phyloP scores from a whole-genome alignment of 306 rosid genomes.

The Dryas alaskensis region DNA sequence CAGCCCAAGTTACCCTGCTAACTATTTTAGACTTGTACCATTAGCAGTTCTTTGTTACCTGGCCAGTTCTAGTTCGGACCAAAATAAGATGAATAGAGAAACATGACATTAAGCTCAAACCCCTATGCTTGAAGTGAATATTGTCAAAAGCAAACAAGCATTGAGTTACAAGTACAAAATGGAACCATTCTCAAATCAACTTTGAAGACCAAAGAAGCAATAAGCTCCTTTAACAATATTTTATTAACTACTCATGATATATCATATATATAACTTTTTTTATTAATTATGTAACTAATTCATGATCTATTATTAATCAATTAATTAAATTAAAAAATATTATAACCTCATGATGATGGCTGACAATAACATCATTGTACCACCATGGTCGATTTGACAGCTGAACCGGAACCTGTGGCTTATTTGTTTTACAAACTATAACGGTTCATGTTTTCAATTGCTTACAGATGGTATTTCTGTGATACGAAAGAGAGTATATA shows the following conservation, averaged over 20 bases:
- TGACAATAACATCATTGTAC: background rate
- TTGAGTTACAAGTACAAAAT: background rate
- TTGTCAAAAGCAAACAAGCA: background rate
- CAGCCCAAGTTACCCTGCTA: background rate
- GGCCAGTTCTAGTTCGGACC: background rate
- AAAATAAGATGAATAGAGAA: no score
- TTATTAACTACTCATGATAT: background rate
- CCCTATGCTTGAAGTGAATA: slow-evolving; percentile 3
- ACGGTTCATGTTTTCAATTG: background rate
- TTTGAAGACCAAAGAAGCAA: background rate
- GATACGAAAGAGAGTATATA: background rate
- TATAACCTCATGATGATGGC: background rate
- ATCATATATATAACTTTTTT: background rate
- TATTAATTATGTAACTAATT: background rate
- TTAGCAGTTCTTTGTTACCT: background rate
- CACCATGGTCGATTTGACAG: background rate
- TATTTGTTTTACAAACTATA: background rate
- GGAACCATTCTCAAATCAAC: background rate
- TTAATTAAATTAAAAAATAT: background rate
- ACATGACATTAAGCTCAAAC: background rate
- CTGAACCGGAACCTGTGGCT: background rate
- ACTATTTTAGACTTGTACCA: background rate
- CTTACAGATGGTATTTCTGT: background rate
- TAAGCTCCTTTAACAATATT: background rate
- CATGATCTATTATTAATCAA: background rate